Conservation (phyloP, 352 stramenopile genomes). For the Phytophthora nicotianae region DNA sequence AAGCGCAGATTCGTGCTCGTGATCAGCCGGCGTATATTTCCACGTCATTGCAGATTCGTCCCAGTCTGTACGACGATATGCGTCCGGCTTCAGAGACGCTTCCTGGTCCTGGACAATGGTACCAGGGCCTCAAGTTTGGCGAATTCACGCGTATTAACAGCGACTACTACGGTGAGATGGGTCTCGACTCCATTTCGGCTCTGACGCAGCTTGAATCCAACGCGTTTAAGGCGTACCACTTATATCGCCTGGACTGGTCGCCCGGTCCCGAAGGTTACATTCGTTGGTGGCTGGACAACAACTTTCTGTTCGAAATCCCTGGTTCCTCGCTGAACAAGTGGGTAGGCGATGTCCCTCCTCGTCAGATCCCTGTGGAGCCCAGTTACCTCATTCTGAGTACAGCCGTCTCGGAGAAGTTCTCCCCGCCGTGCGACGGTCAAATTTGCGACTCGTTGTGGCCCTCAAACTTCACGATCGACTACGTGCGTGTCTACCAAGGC, state of each 20-base stretch:
- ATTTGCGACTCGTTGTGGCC: constrained; percentile 94
- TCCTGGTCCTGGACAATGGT: constrained; percentile 87
- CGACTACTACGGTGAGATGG: constrained; percentile 94
- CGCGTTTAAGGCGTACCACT: constrained; percentile 93
- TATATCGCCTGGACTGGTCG: constrained; percentile 96
- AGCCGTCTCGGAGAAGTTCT: constrained; percentile 96
- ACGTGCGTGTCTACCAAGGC: constrained; percentile 95
- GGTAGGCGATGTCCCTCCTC: constrained; percentile 66
- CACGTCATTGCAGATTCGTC: constrained; percentile 93
- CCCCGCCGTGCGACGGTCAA: constrained; percentile 89
- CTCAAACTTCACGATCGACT: constrained; percentile 95
- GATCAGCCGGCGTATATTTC: constrained; percentile 92
- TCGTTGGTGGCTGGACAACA: constrained; percentile 93
- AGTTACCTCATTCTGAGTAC: constrained; percentile 98
- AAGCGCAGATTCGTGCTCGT: constrained; percentile 83
- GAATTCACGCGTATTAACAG: constrained; percentile 92
- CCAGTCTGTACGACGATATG: constrained; percentile 71
- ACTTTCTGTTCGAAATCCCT: constrained; percentile 94
- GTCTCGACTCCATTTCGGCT: constrained; percentile 95
- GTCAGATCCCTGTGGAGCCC: constrained; percentile 94
- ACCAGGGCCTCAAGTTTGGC: constrained; percentile 85
- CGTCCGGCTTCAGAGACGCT: constrained; percentile 61
- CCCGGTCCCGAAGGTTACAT: constrained; percentile 92
- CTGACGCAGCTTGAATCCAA: constrained; percentile 91
- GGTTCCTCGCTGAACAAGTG: constrained; percentile 86